Conservation (phyloP, 1,284 basidiomycete genomes). For the Apiotrichum mycotoxinovorans region DNA sequence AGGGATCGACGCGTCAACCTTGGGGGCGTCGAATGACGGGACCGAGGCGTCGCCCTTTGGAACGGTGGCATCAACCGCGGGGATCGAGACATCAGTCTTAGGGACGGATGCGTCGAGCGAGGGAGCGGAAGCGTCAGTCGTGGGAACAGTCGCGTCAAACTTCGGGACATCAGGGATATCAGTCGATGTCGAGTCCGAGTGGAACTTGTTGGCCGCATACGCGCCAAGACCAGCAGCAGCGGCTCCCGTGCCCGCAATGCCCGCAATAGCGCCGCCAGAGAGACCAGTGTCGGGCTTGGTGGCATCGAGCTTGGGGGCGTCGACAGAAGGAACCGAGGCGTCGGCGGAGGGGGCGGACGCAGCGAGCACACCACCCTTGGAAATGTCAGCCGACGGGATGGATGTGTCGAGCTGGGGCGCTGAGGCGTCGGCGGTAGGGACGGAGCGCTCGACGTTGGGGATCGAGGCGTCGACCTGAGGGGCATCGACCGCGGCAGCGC, state of each 20-base stretch:
- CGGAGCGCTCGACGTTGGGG: not conserved
- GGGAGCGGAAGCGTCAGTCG: not conserved
- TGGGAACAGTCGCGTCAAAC: not conserved
- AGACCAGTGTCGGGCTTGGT: not conserved
- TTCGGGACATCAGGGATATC: not conserved
- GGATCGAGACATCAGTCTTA: not conserved
- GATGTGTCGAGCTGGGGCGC: not conserved
- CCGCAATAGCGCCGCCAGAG: not conserved
- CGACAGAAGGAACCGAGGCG: not conserved
- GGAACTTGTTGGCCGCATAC: not conserved
- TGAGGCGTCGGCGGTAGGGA: not conserved
- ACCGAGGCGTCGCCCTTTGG: not conserved
- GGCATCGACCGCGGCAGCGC: not conserved
- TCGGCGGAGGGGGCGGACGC: not conserved
- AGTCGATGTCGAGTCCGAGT: not conserved
- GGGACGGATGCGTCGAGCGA: not conserved
- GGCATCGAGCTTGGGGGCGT: not conserved
- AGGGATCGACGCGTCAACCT: not conserved
- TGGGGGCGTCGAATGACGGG: not conserved
- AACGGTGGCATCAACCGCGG: not conserved
- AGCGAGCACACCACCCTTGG: not conserved
- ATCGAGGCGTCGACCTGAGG: not conserved
- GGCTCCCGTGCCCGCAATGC: not conserved
- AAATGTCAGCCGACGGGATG: not conserved
- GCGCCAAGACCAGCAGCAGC: not conserved